Evolutionary conservation across 495 filamentous ascomycete genomes (phyloP).

Genomic region (Neurospora sp.): DNA sequence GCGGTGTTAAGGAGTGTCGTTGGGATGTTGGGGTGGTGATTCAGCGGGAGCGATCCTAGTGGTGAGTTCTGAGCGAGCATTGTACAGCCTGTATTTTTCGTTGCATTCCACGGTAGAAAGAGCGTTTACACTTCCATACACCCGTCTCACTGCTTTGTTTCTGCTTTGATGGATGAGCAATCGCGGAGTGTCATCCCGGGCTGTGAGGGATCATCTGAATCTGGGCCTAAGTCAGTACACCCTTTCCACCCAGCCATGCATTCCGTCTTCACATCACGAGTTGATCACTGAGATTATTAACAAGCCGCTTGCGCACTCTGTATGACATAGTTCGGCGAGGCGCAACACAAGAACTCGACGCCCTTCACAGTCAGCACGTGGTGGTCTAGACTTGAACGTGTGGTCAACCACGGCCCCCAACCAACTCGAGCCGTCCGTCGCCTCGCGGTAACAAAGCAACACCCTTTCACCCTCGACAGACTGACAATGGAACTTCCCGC

Average conservation of each 20-base stretch:
- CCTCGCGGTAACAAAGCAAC: no score
- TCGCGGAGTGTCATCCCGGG: not conserved
- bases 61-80: not conserved
- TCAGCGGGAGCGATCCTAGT: not conserved
- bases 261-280: not conserved
- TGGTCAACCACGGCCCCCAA: no score
- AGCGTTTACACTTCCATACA: not conserved
- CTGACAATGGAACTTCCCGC: no score
- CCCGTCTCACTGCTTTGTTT: not conserved
- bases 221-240: not conserved
- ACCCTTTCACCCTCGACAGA: no score
- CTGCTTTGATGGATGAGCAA: not conserved
- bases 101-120: not conserved
- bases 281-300: not conserved
- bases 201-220: not conserved
- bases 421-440: no score
- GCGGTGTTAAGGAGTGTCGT: not conserved
- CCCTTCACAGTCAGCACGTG: no score
- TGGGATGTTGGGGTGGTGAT: not conserved
- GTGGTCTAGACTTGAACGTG: no score
- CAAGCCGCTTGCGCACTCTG: not conserved
- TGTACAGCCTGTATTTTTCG: not conserved
- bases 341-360: no score
- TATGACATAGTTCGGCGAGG: no score
- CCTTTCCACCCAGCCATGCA: not conserved